Percentiles rank a stretch among this genome's conserved stretches.
Evolutionary conservation across 2,329 filamentous ascomycete genomes (phyloP).

Genomic region (Alternaria arbusti): DNA sequence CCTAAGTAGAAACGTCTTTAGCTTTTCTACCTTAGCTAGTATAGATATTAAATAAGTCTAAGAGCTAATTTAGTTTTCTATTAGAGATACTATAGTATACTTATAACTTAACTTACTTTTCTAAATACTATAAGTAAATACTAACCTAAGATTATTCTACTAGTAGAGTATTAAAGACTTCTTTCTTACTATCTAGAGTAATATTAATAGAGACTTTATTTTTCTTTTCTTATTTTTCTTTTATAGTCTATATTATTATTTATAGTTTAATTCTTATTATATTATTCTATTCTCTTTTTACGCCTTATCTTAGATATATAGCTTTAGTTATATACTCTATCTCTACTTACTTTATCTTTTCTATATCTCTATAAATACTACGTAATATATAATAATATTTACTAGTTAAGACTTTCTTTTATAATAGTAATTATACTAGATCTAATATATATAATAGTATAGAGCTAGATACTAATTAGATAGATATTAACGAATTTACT

Average conservation of each 20-base stretch:
- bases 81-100: background rate
- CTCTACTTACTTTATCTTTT: slow-evolving; percentile 4
- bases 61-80: slow-evolving; percentile 5
- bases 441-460: slow-evolving; percentile 13
- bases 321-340: slow-evolving; percentile 7
- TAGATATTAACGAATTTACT: slow-evolving; percentile 9
- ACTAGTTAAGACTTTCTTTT: slow-evolving; percentile 12
- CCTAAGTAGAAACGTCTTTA: slow-evolving; percentile 8
- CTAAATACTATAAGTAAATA: slow-evolving; percentile 6
- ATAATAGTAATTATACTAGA: slow-evolving; percentile 15
- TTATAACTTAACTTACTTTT: slow-evolving; percentile 5
- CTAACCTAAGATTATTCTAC: background rate
- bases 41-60: slow-evolving; percentile 6
- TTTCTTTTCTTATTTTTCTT: slow-evolving; percentile 6
- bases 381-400: slow-evolving; percentile 10
- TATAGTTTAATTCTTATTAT: slow-evolving; percentile 8
- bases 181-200: slow-evolving; percentile 6
- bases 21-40: slow-evolving; percentile 24
- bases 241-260: slow-evolving; percentile 4
- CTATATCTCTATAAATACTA: slow-evolving; percentile 1
- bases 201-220: slow-evolving; percentile 6
- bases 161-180: slow-evolving; percentile 15
- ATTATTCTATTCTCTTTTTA: slow-evolving; percentile 10
- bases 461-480: slow-evolving; percentile 17
- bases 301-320: slow-evolving; percentile 1